A percentile compares a stretch with the other conserved stretches of the same genome.
Conservation (phyloP, 1,139 yeast species). For the Yamadazyma kanchanaburiensis region DNA sequence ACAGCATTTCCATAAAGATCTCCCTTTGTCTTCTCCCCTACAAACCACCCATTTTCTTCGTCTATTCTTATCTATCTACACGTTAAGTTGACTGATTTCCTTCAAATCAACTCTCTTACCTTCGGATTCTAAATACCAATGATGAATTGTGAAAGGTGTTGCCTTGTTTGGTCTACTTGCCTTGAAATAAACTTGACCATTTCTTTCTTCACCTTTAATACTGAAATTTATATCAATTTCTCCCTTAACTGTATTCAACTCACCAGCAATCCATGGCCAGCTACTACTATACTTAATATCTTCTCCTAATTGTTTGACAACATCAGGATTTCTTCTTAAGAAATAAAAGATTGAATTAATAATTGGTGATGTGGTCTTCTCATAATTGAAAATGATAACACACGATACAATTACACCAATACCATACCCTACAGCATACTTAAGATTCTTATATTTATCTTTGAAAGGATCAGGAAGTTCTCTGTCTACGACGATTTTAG, state of each 20-base stretch:
- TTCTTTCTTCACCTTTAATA: slow-evolving; percentile 59
- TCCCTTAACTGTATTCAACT: slow-evolving; percentile 79
- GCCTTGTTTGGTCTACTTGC: slow-evolving; percentile 57
- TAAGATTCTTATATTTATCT: slow-evolving; percentile 47
- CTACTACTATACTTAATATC: slow-evolving; percentile 67
- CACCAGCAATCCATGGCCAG: slow-evolving; percentile 90
- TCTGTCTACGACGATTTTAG: slow-evolving; percentile 57
- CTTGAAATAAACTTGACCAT: slow-evolving; percentile 51
- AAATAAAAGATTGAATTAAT: slow-evolving; percentile 85
- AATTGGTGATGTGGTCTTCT: slow-evolving; percentile 83
- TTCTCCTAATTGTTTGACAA: slow-evolving; percentile 66
- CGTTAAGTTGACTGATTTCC: slow-evolving; percentile 4
- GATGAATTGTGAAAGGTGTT: slow-evolving; percentile 58
- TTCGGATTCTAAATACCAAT: slow-evolving; percentile 53
- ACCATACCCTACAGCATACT: slow-evolving; percentile 59
- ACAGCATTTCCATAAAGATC: no score
- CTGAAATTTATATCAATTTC: slow-evolving; percentile 67
- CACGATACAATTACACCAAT: slow-evolving; percentile 64
- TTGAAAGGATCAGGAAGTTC: slow-evolving; percentile 76
- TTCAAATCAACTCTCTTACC: slow-evolving; percentile 43
- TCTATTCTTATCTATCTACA: no score
- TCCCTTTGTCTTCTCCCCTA: no score
- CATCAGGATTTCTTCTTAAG: slow-evolving; percentile 70
- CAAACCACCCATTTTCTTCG: no score
- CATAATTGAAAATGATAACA: slow-evolving; percentile 81